Evolutionary conservation across 805 yeast genomes (phyloP).

Genomic region (Saitoella complicata): DNA sequence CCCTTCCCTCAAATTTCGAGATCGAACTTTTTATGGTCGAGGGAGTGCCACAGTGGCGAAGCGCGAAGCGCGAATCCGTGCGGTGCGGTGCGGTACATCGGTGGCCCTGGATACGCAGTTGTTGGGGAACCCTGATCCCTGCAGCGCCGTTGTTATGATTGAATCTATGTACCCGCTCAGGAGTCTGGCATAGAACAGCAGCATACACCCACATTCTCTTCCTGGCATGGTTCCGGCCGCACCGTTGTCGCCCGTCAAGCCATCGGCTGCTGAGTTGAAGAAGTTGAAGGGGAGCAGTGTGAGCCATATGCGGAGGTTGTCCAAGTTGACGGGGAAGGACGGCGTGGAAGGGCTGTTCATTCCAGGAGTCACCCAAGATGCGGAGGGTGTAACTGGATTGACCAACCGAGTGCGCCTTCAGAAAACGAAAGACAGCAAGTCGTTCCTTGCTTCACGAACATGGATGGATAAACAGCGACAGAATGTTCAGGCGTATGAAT

Average conservation of each 20-base stretch:
- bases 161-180: no score
- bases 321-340: conserved; percentile 2
- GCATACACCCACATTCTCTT: conserved; percentile 6
- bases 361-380: conserved; percentile 19
- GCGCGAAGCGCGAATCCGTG: no score
- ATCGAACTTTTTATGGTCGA: conserved; percentile 5
- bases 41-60: background rate
- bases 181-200: conserved; percentile 7
- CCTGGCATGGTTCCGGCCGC: background rate
- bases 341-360: conserved; percentile 9
- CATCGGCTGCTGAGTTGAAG: conserved; percentile 8
- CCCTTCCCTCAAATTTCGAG: background rate
- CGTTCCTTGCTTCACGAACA: conserved; percentile 5
- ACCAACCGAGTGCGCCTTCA: conserved; percentile 21
- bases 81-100: no score
- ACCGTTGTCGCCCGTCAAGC: conserved; percentile 2
- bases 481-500: conserved; percentile 47
- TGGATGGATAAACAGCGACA: conserved; percentile 29
- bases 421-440: conserved; percentile 14
- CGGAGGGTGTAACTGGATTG: conserved; percentile 20
- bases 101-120: background rate
- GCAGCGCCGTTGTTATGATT: background rate
- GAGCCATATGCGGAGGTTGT: conserved; percentile 15
- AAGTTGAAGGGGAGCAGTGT: conserved; percentile 13
- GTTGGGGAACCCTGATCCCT: background rate